Conservation (phyloP, 1,284 basidiomycete genomes). For the Ceraceosorus bombacis region DNA sequence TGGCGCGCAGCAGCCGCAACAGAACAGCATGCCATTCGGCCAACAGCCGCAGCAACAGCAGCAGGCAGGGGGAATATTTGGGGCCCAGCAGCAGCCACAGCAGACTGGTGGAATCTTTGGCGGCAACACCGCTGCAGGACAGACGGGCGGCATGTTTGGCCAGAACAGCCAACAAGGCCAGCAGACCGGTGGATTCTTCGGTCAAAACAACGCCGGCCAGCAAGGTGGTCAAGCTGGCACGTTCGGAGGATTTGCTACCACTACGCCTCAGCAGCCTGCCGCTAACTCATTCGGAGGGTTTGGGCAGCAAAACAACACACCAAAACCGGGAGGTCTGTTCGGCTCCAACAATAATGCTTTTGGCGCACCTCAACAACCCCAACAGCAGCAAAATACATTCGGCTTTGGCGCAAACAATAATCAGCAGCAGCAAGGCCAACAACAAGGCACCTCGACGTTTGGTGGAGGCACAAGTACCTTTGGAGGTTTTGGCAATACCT, state of each 20-base stretch:
- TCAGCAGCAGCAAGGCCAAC: slow-evolving; percentile 26
- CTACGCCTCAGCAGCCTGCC: slow-evolving; percentile 39
- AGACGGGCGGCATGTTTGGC: slow-evolving; percentile 6
- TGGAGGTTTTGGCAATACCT: slow-evolving; percentile 27
- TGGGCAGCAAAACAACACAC: slow-evolving; percentile 13
- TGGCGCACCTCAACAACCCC: slow-evolving; percentile 1
- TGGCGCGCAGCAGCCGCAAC: slow-evolving; percentile 34
- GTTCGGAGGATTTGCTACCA: slow-evolving; percentile 23
- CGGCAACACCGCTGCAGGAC: slow-evolving; percentile 6
- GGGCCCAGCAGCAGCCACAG: slow-evolving; percentile 34
- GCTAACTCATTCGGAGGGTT: slow-evolving; percentile 34
- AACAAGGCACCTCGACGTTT: slow-evolving; percentile 23
- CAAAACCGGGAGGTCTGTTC: slow-evolving; percentile 54
- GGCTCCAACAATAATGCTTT: slow-evolving; percentile 43
- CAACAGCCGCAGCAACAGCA: slow-evolving; percentile 18
- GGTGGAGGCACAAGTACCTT: slow-evolving; percentile 36
- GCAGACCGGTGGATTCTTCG: slow-evolving; percentile 34
- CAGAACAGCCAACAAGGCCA: slow-evolving; percentile 36
- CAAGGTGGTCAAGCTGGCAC: slow-evolving; percentile 34
- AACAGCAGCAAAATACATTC: too few relatives aligned
- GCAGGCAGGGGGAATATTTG: slow-evolving; percentile 42
- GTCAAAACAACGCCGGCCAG: slow-evolving; percentile 30
- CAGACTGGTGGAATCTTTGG: slow-evolving; percentile 38
- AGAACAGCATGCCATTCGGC: slow-evolving; percentile 41
- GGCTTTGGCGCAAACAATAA: background rate